phyloP scores from a whole-genome alignment of 768 basidiomycete species.

The Pisolithus albus region DNA sequence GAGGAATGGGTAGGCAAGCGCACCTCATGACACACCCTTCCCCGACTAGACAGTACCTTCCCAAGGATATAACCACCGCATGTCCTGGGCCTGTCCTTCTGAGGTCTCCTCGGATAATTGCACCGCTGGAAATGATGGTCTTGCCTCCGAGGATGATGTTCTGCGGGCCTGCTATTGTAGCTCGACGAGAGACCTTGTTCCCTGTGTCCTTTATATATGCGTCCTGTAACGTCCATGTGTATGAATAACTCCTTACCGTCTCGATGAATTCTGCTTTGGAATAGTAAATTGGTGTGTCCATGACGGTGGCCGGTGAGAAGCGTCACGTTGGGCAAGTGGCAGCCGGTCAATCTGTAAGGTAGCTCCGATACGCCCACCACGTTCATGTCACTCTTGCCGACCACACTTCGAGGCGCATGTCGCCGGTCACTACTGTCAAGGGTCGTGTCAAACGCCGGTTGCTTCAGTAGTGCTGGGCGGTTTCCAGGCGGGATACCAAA shows the following conservation, averaged over 20 bases:
- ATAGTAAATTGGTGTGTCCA: conserved; percentile 76
- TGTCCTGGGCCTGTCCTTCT: conserved; percentile 84
- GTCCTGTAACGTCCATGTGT: conserved; percentile 2
- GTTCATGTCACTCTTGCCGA: conserved; percentile 6
- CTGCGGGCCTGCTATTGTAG: conserved; percentile 86
- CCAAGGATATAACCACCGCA: conserved; percentile 89
- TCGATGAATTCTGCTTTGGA: conserved; percentile 82
- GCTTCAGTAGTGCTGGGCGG: conserved; percentile 2
- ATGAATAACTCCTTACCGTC: conserved; percentile 47
- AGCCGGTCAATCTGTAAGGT: background rate
- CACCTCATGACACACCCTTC: conserved; percentile 87
- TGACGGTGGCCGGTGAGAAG: conserved; percentile 22
- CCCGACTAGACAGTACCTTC: conserved; percentile 87
- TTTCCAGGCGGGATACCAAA: conserved; percentile 1
- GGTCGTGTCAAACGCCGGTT: background rate
- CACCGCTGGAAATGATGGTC: conserved; percentile 86
- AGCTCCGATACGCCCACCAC: background rate
- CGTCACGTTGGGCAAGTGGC: conserved; percentile 5
- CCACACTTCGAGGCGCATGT: conserved; percentile 10
- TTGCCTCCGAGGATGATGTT: conserved; percentile 98
- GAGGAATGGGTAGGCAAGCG: conserved; percentile 10
- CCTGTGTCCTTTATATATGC: conserved; percentile 67
- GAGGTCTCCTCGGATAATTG: conserved; percentile 91
- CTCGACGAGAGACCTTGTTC: conserved; percentile 91
- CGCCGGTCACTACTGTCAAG: conserved; percentile 9